phyloP scores from a whole-genome alignment of 371 early-diverging fungal species.

The Nosema muscidifuracis region DNA sequence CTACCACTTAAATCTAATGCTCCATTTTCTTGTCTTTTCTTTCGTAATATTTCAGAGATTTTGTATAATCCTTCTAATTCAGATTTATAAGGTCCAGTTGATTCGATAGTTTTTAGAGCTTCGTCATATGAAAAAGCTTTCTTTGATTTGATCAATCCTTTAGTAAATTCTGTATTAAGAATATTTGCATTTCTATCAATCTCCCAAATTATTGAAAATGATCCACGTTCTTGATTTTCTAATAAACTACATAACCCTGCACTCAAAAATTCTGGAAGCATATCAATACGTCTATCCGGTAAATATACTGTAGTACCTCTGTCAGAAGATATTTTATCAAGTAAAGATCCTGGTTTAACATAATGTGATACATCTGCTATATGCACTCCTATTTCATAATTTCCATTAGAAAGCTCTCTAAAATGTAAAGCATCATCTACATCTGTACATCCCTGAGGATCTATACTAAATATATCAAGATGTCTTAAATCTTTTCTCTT shows the following conservation, averaged over 20 bases:
- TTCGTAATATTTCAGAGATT: slow-evolving; percentile 49
- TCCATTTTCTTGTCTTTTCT: slow-evolving; percentile 47
- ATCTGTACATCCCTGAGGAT: slow-evolving; percentile 97
- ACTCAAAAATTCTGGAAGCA: slow-evolving; percentile 72
- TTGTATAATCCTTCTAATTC: slow-evolving; percentile 35
- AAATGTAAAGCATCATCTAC: slow-evolving; percentile 97
- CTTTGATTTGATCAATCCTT: slow-evolving; percentile 81
- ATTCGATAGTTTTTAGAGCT: slow-evolving; percentile 76
- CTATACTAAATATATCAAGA: slow-evolving; percentile 76
- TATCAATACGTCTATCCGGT: slow-evolving; percentile 85
- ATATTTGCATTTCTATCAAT: slow-evolving; percentile 60
- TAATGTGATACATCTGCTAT: slow-evolving; percentile 96
- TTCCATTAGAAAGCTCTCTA: slow-evolving; percentile 70
- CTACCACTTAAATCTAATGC: slow-evolving; percentile 55
- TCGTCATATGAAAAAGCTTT: slow-evolving; percentile 90
- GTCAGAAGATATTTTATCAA: slow-evolving; percentile 77
- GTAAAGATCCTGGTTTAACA: slow-evolving; percentile 72
- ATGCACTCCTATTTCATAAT: slow-evolving; percentile 68
- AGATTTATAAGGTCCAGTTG: neutral
- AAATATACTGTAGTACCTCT: slow-evolving; percentile 87
- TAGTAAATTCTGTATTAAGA: slow-evolving; percentile 68
- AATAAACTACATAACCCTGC: slow-evolving; percentile 76
- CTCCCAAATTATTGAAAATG: slow-evolving; percentile 73
- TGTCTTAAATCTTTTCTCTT: slow-evolving; percentile 56
- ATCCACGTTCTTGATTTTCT: slow-evolving; percentile 76